Evolutionary conservation across 208 protist genomes (phyloP).

Genomic region (Trypanosomatidae sp.): DNA sequence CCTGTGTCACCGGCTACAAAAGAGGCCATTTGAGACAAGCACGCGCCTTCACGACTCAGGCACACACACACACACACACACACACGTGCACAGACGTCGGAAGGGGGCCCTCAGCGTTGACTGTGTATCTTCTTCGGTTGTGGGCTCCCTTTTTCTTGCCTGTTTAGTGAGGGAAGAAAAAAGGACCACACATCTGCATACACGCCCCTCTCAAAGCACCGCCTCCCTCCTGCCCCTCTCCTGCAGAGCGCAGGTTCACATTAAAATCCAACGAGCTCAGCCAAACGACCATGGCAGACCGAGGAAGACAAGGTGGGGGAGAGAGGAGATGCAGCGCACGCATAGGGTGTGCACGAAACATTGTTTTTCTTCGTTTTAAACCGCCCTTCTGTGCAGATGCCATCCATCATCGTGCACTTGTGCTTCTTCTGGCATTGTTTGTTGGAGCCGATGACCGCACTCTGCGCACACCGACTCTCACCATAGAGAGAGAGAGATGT

Average conservation of each 20-base stretch:
- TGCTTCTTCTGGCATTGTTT: neutral
- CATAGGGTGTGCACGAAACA: neutral
- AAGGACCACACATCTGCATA: neutral
- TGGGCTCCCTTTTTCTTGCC: neutral
- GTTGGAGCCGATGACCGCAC: neutral
- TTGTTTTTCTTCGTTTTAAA: neutral
- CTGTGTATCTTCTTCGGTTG: neutral
- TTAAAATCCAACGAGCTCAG: neutral
- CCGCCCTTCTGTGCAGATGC: neutral
- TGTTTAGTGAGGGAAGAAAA: neutral
- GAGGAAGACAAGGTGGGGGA: neutral
- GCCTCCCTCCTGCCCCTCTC: neutral
- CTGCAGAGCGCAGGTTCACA: neutral
- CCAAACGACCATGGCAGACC: neutral
- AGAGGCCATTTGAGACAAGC: neutral
- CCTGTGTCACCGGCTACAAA: neutral
- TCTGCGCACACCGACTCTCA: neutral
- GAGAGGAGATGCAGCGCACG: neutral
- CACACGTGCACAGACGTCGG: neutral
- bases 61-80: neutral
- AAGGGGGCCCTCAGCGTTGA: too few species aligned
- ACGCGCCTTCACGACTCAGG: neutral
- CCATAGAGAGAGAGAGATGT: neutral
- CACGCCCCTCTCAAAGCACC: neutral
- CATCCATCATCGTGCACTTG: too few species aligned